Evolutionary conservation across 2,329 filamentous ascomycete species (phyloP).

Genomic region (Neonectria faginata): DNA sequence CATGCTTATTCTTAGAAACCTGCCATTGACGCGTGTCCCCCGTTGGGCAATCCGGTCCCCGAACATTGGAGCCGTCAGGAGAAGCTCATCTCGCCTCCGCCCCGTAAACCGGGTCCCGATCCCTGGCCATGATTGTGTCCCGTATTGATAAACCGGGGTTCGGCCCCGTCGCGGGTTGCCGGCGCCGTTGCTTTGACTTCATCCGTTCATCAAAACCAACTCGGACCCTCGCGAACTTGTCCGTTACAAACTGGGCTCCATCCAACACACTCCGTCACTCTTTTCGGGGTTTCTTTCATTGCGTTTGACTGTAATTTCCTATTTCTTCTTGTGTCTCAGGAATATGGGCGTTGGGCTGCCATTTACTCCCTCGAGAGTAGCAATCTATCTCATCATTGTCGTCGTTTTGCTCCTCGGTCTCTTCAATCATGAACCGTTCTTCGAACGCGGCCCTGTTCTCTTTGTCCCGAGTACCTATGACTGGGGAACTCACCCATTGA

Average conservation of each 20-base stretch:
- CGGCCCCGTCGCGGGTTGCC: neutral
- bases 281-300: slow-evolving; percentile 8
- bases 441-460: slow-evolving; percentile 19
- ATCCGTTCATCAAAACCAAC: neutral
- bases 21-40: neutral
- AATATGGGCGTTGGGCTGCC: slow-evolving; percentile 35
- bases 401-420: slow-evolving; percentile 29
- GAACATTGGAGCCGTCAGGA: slow-evolving; percentile 8
- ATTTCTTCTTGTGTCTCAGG: neutral
- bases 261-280: neutral
- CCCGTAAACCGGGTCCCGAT: neutral
- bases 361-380: slow-evolving; percentile 34
- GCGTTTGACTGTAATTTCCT: neutral
- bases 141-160: neutral
- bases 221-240: neutral
- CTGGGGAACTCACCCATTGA: slow-evolving; percentile 35
- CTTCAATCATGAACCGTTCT: slow-evolving; percentile 28
- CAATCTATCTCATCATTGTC: slow-evolving; percentile 35
- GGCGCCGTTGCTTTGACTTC: neutral
- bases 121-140: neutral
- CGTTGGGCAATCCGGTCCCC: neutral
- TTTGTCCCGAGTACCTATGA: slow-evolving; percentile 42
- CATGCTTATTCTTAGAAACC: neutral
- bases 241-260: neutral
- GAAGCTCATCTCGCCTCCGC: slow-evolving; percentile 9